Evolutionary conservation across 441 rosid genomes (phyloP), one percentile per base, ranked within the genome.

Genomic region (Gossypium trilobum): DNA sequence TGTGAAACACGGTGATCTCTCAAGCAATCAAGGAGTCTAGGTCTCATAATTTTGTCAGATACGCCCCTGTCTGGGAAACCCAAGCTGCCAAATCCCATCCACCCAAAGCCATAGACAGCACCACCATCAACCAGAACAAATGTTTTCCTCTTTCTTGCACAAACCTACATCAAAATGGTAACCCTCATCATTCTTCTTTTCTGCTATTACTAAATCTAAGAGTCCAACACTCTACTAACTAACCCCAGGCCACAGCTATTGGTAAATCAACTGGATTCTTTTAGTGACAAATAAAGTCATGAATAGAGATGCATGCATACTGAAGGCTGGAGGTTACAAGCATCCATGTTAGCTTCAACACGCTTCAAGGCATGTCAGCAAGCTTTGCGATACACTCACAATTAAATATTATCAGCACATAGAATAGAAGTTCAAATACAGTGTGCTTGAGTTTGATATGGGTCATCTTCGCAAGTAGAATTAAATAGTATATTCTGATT

Each of bases 61-160:
- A 66, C 78, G 56, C 88, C 89, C 79, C 89, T 86, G 78, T 93
- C 97, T 11, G 87, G 91, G 79, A 91, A 90, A 52, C 97, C 97
- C 2, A 93, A 91, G 87, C 98, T 91, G 62, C 98, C 97, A 72
- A 84, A 93, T 46, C 87, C 97, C 93, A 86, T 90, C 92, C 89
- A 89, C 48, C 98, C 98, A 74, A 88, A 93, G 36, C 97, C 98
- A 74, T 85, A 91, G 68, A 88, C 85, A 0, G 71, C 68, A 25
- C 98, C 66, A 13, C 79, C 82, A 29, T 93, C 95, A 25, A 83
- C 90, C 79, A 93, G 81, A 60, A 93, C 95, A 80, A 93, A 93
- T 4, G 98, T 87, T 77, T 91, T 93, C 78, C 96, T 86, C 84
- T 93, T 93, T 55, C 96, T 93, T 72, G 98, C 97, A 85, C 97